A percentile compares a stretch with the other conserved stretches of the same genome.
These are phyloP conservation scores for Trichoderma hamatum DNA, from an alignment of 2,329 filamentous ascomycete genomes.

Conservation along the genomic window DNA sequence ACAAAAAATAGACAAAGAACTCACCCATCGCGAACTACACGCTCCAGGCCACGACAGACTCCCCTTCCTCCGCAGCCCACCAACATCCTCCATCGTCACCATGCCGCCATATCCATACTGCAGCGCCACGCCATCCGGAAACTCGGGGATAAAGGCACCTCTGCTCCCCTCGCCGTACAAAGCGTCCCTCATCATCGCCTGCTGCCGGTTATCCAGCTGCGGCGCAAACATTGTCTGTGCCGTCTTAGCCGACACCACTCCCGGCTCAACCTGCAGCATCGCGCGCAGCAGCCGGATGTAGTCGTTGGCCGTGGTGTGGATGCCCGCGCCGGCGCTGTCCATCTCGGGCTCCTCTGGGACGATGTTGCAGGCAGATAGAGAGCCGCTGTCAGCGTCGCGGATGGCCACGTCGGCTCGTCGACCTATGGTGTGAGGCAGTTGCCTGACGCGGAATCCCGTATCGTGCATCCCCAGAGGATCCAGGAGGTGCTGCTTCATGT, in stretches of 20 bases:
- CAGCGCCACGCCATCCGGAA: conserved; percentile 38
- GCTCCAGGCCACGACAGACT: conserved; percentile 51
- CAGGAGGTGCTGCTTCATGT: conserved; percentile 45
- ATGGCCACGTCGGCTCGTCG: conserved; percentile 32
- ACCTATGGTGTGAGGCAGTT: conserved; percentile 32
- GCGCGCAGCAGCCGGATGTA: conserved; percentile 43
- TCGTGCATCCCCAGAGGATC: conserved; percentile 42
- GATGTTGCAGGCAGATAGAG: neutral
- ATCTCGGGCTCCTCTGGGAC: conserved; percentile 38
- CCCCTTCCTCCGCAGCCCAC: conserved; percentile 47
- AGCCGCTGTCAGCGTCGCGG: conserved; percentile 29
- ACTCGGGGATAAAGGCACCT: conserved; percentile 42
- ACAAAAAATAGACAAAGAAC: conserved; percentile 29
- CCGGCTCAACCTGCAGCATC: conserved; percentile 36
- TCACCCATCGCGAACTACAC: conserved; percentile 48
- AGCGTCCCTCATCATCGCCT: conserved; percentile 29
- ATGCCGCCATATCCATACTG: conserved; percentile 46
- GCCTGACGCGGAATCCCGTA: conserved; percentile 43
- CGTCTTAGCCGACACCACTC: conserved; percentile 38
- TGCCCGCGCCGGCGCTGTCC: conserved; percentile 49
- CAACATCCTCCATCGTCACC: conserved; percentile 45
- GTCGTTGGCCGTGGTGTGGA: conserved; percentile 48
- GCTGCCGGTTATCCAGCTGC: conserved; percentile 44
- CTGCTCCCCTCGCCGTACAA: conserved; percentile 32
- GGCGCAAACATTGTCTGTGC: conserved; percentile 44